Evolutionary conservation across 345 rosid species (phyloP).

Genomic region (Psidium friedrichsthalianum): DNA sequence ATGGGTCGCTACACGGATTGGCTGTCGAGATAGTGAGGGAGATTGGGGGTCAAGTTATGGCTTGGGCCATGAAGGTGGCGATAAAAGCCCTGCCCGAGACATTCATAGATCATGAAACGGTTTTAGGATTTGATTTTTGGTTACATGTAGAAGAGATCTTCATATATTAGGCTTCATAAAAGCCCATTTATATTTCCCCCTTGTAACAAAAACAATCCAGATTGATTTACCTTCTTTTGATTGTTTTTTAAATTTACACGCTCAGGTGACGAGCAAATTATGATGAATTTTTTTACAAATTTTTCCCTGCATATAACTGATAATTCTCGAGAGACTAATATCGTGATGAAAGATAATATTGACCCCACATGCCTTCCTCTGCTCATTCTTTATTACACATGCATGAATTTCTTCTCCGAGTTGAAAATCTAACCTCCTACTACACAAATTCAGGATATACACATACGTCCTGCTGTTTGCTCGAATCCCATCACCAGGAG

Average conservation of each 20-base stretch:
- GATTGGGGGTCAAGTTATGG: not conserved
- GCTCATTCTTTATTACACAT: constrained; percentile 24
- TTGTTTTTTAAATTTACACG: not conserved
- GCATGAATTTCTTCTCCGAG: constrained; percentile 62
- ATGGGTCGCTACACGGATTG: too few species aligned
- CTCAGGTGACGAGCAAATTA: too few species aligned
- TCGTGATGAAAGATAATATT: too few species aligned
- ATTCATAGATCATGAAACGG: not conserved
- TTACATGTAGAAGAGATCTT: not conserved
- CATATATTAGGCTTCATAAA: not conserved
- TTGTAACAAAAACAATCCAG: not conserved
- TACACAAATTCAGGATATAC: constrained; percentile 52
- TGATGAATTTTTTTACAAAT: too few species aligned
- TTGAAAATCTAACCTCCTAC: constrained; percentile 40
- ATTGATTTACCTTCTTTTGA: not conserved
- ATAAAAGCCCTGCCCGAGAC: not conserved
- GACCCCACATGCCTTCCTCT: too few species aligned
- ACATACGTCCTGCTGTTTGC: constrained; percentile 50
- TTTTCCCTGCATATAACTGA: too few species aligned
- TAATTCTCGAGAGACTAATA: too few species aligned
- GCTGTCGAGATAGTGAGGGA: not conserved
- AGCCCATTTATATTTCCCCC: not conserved
- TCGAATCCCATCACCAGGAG: constrained; percentile 23
- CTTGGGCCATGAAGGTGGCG: not conserved
- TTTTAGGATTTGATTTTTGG: not conserved